phyloP scores from a whole-genome alignment of 2,329 filamentous ascomycete species.

The Magnaporthales sp. region DNA sequence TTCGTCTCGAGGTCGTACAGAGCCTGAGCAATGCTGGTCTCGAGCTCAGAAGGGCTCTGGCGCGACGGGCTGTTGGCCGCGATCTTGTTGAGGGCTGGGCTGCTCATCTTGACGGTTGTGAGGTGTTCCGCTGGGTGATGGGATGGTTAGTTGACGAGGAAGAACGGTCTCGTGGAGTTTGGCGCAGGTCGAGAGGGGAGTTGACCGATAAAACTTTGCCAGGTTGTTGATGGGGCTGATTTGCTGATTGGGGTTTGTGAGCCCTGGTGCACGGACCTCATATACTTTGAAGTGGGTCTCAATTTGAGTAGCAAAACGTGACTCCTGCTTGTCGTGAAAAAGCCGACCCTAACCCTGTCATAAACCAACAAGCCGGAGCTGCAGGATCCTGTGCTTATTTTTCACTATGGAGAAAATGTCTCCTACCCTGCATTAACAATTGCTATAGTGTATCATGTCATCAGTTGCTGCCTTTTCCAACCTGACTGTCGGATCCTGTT shows the following conservation, averaged over 20 bases:
- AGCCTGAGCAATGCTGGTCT: slow-evolving; percentile 93
- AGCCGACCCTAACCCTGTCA: background rate
- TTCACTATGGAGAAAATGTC: background rate
- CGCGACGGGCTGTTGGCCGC: slow-evolving; percentile 93
- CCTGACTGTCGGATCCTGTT: no score
- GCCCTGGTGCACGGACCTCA: slow-evolving; percentile 10
- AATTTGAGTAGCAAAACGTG: background rate
- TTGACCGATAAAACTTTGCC: background rate
- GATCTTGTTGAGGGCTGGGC: slow-evolving; percentile 91
- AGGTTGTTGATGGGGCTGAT: background rate
- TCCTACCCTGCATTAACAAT: background rate
- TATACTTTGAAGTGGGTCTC: background rate
- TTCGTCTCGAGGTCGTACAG: slow-evolving; percentile 99
- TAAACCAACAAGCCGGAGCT: no score
- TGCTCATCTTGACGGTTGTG: slow-evolving; percentile 41
- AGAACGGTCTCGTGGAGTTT: slow-evolving; percentile 2
- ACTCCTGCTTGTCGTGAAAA: background rate
- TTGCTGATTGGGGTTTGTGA: slow-evolving; percentile 15
- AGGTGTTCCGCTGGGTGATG: slow-evolving; percentile 10
- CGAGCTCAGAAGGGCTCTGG: slow-evolving; percentile 93
- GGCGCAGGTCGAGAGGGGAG: background rate
- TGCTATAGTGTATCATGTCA: no score
- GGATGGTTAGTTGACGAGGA: slow-evolving; percentile 7
- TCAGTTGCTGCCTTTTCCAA: no score
- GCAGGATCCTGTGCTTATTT: no score